Base-by-base conservation (phyloP, 2,329 filamentous ascomycete species). In the Colletotrichum australisinense region DNA sequence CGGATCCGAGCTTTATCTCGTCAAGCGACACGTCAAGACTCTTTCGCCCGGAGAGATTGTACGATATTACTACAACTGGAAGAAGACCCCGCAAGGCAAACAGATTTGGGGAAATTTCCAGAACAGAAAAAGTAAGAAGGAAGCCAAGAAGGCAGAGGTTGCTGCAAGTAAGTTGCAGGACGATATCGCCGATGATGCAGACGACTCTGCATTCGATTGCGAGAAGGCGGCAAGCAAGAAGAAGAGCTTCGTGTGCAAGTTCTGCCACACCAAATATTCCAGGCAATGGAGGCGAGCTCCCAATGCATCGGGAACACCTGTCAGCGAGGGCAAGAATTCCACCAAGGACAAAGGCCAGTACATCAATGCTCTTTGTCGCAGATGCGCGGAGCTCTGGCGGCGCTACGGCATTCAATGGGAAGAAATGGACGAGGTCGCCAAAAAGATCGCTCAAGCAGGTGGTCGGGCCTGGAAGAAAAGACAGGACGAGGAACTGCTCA, bases 41-140 rank as follows among this genome's bases (percentile, higher is more conserved):
- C 91, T 97, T 77, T 91, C 90, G 53, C 92, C 95, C 74, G 92
- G 93, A 63, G 91, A 94, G 72, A 93, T 98, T 74, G 95, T 97
- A 30, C 93, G 97, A 4, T 97, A 94, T 80, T 99, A 98, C 83
- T 99, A 99, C 81, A 94, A 94, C 76, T 99, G 97, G 97, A 99
- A 99, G 85, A 98, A 98, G 83, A 95, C 95, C 0, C 89, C 93
- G 2, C 92, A 93, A 72, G 97, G 97, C 53, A 92, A 90, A 79
- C 92, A 97, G 77, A 92, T 99, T 26, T 98, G 97, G 95, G 95
- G 95, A 73, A 94, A 92, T 76, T 98, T 93, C 78, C 91, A 94
- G 63, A 95, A 94, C 12, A 91, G 96, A 58, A 97, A 97, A 80
- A 94, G 94, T 69, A 97, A 96, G 82, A 98, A 97, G 83, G 94